Conservation (phyloP, 2,329 filamentous ascomycete genomes). For the Rutstroemia sp. region DNA sequence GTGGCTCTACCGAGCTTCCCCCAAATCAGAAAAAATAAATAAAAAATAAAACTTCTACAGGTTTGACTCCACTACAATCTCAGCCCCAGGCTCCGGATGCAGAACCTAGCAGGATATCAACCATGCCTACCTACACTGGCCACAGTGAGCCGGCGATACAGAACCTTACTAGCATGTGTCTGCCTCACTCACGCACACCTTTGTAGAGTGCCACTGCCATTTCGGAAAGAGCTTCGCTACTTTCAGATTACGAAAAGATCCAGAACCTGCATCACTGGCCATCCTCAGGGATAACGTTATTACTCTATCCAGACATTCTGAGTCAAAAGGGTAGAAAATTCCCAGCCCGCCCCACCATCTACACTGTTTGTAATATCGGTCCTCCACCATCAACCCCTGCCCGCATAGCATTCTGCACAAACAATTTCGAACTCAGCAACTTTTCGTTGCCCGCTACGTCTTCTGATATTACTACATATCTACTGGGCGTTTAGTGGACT, state of each 20-base stretch:
- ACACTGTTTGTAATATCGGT: slow-evolving; percentile 15
- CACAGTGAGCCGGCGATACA: slow-evolving; percentile 8
- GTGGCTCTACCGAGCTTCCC: slow-evolving; percentile 3
- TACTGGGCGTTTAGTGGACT: slow-evolving; percentile 14
- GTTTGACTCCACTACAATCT: slow-evolving; percentile 9
- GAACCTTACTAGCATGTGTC: slow-evolving; percentile 5
- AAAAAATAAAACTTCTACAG: slow-evolving; percentile 2
- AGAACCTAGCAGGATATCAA: slow-evolving; percentile 16
- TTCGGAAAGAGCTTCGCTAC: slow-evolving; percentile 17
- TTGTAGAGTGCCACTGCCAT: slow-evolving; percentile 23
- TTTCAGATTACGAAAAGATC: background rate
- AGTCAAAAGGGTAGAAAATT: slow-evolving; percentile 5
- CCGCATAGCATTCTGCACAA: slow-evolving; percentile 2
- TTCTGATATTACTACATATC: slow-evolving; percentile 9
- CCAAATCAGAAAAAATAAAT: background rate
- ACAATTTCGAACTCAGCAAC: slow-evolving; percentile 6
- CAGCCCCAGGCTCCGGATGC: slow-evolving; percentile 17
- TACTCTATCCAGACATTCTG: slow-evolving; percentile 5
- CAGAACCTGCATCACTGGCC: background rate
- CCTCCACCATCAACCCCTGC: slow-evolving; percentile 5
- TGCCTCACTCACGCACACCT: slow-evolving; percentile 15
- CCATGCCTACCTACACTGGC: slow-evolving; percentile 13
- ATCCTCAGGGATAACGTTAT: background rate
- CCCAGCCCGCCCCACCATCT: slow-evolving; percentile 10
- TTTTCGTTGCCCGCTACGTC: slow-evolving; percentile 15